These are phyloP conservation scores for Hirschioporus abietinus DNA, from an alignment of 768 basidiomycete species.

Conservation along the genomic window DNA sequence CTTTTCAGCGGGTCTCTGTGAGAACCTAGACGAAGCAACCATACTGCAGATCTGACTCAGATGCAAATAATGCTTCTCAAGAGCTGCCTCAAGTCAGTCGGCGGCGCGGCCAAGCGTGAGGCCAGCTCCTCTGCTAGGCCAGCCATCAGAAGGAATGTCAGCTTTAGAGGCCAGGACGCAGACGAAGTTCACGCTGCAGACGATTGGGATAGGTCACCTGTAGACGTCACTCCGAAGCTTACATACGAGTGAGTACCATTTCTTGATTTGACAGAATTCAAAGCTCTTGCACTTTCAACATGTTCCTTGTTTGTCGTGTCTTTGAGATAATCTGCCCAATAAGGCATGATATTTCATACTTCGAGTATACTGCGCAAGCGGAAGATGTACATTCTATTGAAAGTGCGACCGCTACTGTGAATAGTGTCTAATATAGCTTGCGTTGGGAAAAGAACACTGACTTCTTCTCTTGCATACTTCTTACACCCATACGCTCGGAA, in stretches of 20 bases:
- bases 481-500: no score
- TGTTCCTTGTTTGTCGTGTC: background rate
- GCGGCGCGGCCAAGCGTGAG: background rate
- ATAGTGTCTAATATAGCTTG: constrained; percentile 10
- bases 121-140: background rate
- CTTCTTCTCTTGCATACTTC: background rate
- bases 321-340: no score
- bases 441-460: constrained; percentile 34
- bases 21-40: background rate
- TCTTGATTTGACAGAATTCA: background rate
- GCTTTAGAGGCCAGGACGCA: constrained; percentile 48
- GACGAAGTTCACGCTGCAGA: constrained; percentile 64
- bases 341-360: no score
- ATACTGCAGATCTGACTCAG: background rate
- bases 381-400: no score
- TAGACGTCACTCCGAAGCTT: constrained; percentile 54
- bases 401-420: constrained; percentile 5
- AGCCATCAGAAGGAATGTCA: constrained; percentile 32
- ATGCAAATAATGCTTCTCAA: background rate
- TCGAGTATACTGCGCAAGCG: no score
- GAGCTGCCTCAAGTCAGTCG: background rate
- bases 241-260: constrained; percentile 56
- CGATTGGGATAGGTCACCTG: constrained; percentile 76
- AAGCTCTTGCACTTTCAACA: background rate
- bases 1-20: background rate